These are phyloP conservation scores for Lotmaria passim DNA, from an alignment of 208 protist species.

Conservation along the genomic window DNA sequence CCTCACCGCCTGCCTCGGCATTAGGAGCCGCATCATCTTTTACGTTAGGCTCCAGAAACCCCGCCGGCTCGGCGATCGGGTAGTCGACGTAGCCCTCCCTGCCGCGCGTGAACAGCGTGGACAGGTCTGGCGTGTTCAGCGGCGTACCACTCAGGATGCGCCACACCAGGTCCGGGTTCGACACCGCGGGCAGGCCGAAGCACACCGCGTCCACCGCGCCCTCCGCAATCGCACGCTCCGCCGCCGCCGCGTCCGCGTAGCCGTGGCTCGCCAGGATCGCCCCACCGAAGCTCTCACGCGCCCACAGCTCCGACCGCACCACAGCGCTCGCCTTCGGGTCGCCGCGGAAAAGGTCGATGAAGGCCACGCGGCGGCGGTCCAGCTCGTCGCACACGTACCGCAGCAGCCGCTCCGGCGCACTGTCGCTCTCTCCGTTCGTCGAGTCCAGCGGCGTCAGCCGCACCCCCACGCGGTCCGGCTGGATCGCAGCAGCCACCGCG, in stretches of 20 bases:
- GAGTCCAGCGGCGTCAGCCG: conserved; percentile 71
- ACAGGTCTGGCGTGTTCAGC: conserved; percentile 23
- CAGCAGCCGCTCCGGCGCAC: conserved; percentile 45
- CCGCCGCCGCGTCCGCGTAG: conserved; percentile 30
- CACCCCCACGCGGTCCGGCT: conserved; percentile 48
- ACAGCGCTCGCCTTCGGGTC: conserved; percentile 17
- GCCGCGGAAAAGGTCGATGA: conserved; percentile 48
- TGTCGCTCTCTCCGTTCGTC: conserved; percentile 41
- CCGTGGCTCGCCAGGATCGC: conserved; percentile 29
- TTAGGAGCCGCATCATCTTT: too few species aligned
- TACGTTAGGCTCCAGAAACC: background rate
- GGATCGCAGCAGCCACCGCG: conserved; percentile 45
- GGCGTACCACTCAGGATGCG: conserved; percentile 12
- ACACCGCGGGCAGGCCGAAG: conserved; percentile 40
- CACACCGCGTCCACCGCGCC: conserved; percentile 58
- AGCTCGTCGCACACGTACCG: conserved; percentile 62
- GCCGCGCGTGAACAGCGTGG: conserved; percentile 25
- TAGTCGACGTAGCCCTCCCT: conserved; percentile 57
- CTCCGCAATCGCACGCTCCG: conserved; percentile 51
- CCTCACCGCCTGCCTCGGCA: too few species aligned
- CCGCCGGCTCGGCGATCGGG: conserved; percentile 25
- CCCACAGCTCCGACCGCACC: conserved; percentile 21
- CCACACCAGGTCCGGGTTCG: conserved; percentile 29
- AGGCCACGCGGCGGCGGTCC: conserved; percentile 44
- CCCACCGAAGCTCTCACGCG: conserved; percentile 21